A percentile compares a stretch with the other conserved stretches of the same genome.
phyloP scores from a whole-genome alignment of 805 yeast species.

The Candida insectorum region DNA sequence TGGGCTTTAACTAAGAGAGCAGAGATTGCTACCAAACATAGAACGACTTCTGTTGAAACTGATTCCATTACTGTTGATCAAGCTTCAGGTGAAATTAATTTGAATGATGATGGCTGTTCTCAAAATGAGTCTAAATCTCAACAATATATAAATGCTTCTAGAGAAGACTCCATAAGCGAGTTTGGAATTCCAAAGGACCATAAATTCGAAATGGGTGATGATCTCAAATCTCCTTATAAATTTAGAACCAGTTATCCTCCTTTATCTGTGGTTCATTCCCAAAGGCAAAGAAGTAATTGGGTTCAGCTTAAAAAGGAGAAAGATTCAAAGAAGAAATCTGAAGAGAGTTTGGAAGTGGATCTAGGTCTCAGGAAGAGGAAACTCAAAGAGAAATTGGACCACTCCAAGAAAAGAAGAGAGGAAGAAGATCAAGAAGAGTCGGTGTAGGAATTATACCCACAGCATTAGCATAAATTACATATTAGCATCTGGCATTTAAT shows the following conservation, averaged over 20 bases:
- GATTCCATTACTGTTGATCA: too few species aligned
- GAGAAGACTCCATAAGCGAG: too few species aligned
- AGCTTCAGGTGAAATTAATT: too few species aligned
- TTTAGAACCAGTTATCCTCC: slow-evolving; percentile 37
- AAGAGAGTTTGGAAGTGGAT: slow-evolving; percentile 2
- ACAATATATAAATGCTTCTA: too few species aligned
- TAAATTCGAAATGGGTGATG: slow-evolving; percentile 29
- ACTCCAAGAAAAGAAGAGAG: slow-evolving; percentile 9
- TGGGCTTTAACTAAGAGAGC: slow-evolving; percentile 50
- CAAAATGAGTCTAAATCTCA: too few species aligned
- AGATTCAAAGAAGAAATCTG: slow-evolving; percentile 8
- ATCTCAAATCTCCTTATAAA: slow-evolving; percentile 22
- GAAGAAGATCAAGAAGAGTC: slow-evolving; percentile 17
- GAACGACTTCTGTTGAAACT: too few species aligned
- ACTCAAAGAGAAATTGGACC: slow-evolving; percentile 1
- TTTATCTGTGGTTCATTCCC: slow-evolving; percentile 32
- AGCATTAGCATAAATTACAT: too few species aligned
- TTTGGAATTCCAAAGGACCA: slow-evolving; percentile 13
- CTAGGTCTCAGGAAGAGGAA: slow-evolving; percentile 4
- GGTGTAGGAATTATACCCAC: too few species aligned
- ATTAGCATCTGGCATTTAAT: too few species aligned
- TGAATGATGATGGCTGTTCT: too few species aligned
- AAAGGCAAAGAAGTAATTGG: slow-evolving; percentile 16
- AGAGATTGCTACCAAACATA: slow-evolving; percentile 26
- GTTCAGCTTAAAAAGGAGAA: slow-evolving; percentile 11